These are phyloP conservation scores for Atkinsonella texensis DNA, from an alignment of 2,329 filamentous ascomycete species.

Conservation along the genomic window DNA sequence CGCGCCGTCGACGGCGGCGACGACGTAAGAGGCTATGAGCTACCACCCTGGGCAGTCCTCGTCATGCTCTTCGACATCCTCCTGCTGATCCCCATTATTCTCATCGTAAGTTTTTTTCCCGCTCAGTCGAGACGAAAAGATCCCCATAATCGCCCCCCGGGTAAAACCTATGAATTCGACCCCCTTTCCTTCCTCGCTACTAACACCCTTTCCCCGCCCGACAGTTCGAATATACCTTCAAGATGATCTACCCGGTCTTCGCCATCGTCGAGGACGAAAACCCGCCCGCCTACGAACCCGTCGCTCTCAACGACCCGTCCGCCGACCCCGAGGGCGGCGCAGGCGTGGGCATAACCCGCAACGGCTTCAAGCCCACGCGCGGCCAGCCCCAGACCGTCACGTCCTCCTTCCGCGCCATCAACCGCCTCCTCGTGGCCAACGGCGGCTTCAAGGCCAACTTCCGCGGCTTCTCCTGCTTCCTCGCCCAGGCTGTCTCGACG, in stretches of 20 bases:
- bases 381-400: constrained; percentile 30
- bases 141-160: no score
- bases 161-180: neutral
- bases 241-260: constrained; percentile 38
- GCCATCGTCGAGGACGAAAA: constrained; percentile 47
- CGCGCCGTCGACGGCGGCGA: constrained; percentile 20
- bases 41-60: constrained; percentile 28
- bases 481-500: constrained; percentile 26
- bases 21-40: constrained; percentile 15
- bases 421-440: constrained; percentile 44
- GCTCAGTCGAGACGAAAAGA: neutral
- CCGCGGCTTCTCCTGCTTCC: constrained; percentile 49
- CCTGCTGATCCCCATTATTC: constrained; percentile 31
- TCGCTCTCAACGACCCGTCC: constrained; percentile 29
- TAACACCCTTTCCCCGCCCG: neutral
- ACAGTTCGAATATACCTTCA: constrained; percentile 39
- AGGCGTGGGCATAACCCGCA: constrained; percentile 12
- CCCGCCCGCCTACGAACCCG: constrained; percentile 41
- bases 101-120: constrained; percentile 26
- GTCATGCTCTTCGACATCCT: constrained; percentile 29
- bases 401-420: constrained; percentile 37
- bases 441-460: constrained; percentile 55
- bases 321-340: constrained; percentile 20
- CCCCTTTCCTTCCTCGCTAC: neutral
- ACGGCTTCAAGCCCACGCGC: constrained; percentile 22